phyloP scores from a whole-genome alignment of 164 flowering plant genomes.

The Sedum album region DNA sequence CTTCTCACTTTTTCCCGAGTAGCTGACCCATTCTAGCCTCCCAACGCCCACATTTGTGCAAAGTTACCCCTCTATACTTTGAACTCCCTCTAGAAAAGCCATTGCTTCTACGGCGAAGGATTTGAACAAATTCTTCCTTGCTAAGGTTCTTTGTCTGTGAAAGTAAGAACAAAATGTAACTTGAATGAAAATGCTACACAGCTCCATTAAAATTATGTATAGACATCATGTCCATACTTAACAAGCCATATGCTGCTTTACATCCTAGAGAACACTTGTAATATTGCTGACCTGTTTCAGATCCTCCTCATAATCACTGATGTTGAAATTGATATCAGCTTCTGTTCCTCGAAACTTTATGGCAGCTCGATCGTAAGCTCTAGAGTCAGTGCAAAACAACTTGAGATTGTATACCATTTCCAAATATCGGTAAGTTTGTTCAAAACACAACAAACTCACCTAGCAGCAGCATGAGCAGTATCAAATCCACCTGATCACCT shows the following conservation, averaged over 20 bases:
- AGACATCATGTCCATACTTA: background rate
- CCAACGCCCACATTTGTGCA: conserved; percentile 60
- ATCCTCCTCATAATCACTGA: conserved; percentile 46
- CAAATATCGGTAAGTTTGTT: background rate
- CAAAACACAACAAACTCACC: conserved; percentile 19
- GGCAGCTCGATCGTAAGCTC: conserved; percentile 49
- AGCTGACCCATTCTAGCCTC: conserved; percentile 58
- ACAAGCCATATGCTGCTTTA: background rate
- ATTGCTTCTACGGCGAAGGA: conserved; percentile 88
- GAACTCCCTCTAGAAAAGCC: conserved; percentile 95
- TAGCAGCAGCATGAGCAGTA: conserved; percentile 78
- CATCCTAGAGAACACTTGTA: background rate
- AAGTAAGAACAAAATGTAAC: background rate
- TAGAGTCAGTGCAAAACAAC: conserved; percentile 10
- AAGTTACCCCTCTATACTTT: conserved; percentile 53
- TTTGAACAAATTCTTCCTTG: conserved; percentile 94
- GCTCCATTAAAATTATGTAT: background rate
- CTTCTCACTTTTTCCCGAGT: conserved; percentile 53
- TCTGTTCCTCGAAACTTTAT: conserved; percentile 45
- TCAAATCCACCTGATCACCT: conserved; percentile 58
- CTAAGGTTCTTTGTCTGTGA: conserved; percentile 64
- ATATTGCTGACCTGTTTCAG: conserved; percentile 57
- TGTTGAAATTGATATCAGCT: conserved; percentile 41
- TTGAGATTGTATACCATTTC: background rate
- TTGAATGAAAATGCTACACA: background rate